A percentile compares a stretch with the other conserved stretches of the same genome.
These are phyloP conservation scores for Ballota nigra DNA, from an alignment of 257 asterid species.

Conservation along the genomic window DNA sequence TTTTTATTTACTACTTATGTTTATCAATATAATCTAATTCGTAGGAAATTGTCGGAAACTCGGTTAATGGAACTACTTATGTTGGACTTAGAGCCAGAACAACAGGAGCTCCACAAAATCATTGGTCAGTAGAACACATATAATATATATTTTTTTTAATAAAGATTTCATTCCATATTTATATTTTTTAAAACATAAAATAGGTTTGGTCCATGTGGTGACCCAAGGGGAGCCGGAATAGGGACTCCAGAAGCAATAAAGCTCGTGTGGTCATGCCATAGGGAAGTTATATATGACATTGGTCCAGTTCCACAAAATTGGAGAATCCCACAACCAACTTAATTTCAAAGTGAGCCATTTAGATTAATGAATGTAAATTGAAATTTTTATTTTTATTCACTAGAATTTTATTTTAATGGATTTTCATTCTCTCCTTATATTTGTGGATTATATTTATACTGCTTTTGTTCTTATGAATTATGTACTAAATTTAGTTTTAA, in stretches of 20 bases:
- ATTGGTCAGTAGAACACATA: slow-evolving; percentile 48
- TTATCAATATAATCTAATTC: neutral
- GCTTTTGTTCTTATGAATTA: no score
- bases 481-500: no score
- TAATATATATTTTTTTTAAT: neutral
- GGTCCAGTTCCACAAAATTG: slow-evolving; percentile 74
- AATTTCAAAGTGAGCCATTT: neutral
- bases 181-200: neutral
- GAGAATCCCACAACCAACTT: slow-evolving; percentile 52
- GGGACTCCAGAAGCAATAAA: slow-evolving; percentile 91
- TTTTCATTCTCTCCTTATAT: no score
- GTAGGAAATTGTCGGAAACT: slow-evolving; percentile 82
- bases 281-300: slow-evolving; percentile 71
- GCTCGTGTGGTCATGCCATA: slow-evolving; percentile 92
- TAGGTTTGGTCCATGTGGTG: slow-evolving; percentile 95
- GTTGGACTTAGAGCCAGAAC: slow-evolving; percentile 92
- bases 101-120: slow-evolving; percentile 94
- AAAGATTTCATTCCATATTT: neutral
- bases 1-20: neutral
- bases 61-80: slow-evolving; percentile 95
- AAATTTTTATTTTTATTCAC: neutral
- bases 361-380: neutral
- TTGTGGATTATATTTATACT: no score
- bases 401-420: neutral
- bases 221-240: slow-evolving; percentile 89